These are phyloP conservation scores for Aspergillus persii DNA, from an alignment of 2,329 filamentous ascomycete species.

Conservation along the genomic window DNA sequence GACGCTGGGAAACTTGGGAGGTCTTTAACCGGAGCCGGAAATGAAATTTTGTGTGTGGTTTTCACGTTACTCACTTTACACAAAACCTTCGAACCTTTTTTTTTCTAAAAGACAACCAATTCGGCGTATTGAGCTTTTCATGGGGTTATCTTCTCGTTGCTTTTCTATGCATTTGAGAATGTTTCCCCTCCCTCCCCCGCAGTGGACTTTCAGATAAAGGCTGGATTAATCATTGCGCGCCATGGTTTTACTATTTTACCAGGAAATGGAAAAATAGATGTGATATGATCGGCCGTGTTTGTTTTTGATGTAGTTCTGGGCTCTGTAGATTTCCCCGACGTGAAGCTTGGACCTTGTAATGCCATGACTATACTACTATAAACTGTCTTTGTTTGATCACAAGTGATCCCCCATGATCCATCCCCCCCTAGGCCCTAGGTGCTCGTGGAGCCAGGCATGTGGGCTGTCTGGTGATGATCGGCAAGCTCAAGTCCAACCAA, in stretches of 20 bases:
- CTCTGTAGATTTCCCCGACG: slow-evolving; percentile 12
- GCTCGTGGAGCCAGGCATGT: no score
- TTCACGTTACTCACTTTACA: background rate
- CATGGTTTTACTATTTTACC: slow-evolving; percentile 17
- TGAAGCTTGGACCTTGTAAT: background rate
- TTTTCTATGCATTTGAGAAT: background rate
- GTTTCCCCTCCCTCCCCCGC: background rate
- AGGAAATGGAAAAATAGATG: slow-evolving; percentile 27
- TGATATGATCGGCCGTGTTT: slow-evolving; percentile 20
- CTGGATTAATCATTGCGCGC: slow-evolving; percentile 21
- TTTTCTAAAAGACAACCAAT: background rate
- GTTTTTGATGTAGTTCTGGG: slow-evolving; percentile 1
- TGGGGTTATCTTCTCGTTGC: background rate
- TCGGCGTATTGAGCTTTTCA: background rate
- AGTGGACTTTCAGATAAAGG: slow-evolving; percentile 16
- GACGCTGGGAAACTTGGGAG: slow-evolving; percentile 27
- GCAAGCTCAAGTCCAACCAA: no score
- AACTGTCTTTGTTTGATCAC: no score
- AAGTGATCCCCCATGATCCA: no score
- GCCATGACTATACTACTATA: background rate
- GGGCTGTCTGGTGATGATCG: background rate
- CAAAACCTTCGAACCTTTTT: slow-evolving; percentile 7
- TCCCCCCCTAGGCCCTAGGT: no score
- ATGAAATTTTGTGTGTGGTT: slow-evolving; percentile 4
- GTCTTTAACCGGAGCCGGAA: slow-evolving; percentile 12